Evolutionary conservation across 2,329 filamentous ascomycete genomes (phyloP).

Genomic region (Trichoderma asperellum): DNA sequence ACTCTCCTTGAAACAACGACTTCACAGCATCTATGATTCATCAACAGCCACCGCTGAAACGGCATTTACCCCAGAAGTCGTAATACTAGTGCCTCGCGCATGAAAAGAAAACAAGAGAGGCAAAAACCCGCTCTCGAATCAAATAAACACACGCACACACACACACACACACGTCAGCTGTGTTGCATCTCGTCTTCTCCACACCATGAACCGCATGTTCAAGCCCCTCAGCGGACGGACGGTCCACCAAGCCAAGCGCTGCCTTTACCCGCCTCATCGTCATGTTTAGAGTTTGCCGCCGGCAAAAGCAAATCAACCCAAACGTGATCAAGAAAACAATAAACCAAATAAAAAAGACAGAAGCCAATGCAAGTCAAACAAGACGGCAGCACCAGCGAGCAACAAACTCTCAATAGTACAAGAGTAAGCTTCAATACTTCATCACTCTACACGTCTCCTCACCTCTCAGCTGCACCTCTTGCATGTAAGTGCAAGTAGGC

Average conservation of each 20-base stretch:
- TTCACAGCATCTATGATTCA: neutral
- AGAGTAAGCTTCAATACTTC: neutral
- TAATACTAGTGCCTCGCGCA: neutral
- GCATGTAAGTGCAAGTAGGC: no score
- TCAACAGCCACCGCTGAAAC: neutral
- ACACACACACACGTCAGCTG: neutral
- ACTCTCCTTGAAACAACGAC: neutral
- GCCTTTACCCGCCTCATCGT: no score
- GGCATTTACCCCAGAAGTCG: neutral
- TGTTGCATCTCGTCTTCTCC: conserved; percentile 8
- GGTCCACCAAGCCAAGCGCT: neutral
- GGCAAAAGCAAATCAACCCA: neutral
- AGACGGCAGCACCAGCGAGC: neutral
- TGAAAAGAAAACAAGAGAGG: neutral
- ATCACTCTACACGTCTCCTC: neutral
- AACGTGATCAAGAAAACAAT: neutral
- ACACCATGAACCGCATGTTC: neutral
- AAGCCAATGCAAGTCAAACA: neutral
- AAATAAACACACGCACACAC: neutral
- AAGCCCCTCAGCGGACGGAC: neutral
- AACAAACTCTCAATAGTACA: neutral
- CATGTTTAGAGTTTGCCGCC: neutral
- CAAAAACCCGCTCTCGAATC: neutral
- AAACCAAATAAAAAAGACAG: neutral
- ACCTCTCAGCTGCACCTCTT: neutral